Evolutionary conservation across 768 basidiomycete species (phyloP).

Genomic region (Termitomyces sp.): DNA sequence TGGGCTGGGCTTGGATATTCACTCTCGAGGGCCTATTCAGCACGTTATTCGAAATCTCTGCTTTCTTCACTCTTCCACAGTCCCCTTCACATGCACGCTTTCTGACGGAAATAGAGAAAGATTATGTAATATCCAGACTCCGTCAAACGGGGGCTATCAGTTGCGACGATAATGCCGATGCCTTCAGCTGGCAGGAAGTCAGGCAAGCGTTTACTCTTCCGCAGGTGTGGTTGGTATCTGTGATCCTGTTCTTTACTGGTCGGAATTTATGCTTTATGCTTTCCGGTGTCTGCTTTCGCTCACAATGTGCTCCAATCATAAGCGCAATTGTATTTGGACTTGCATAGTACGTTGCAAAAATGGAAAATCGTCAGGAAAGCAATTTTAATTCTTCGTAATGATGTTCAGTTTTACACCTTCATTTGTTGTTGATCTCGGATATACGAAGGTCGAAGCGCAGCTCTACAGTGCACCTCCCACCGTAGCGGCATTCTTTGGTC

Average conservation of each 20-base stretch:
- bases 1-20: constrained; percentile 8
- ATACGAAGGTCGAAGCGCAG: constrained; percentile 46
- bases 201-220: constrained; percentile 39
- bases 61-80: constrained; percentile 44
- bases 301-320: constrained; percentile 7
- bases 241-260: constrained; percentile 51
- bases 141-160: constrained; percentile 34
- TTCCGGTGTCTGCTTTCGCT: background rate
- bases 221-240: constrained; percentile 47
- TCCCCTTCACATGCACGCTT: constrained; percentile 41
- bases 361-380: background rate
- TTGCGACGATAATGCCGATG: constrained; percentile 29
- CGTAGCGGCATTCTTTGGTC: constrained; percentile 41
- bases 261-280: constrained; percentile 5
- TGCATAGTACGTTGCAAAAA: constrained; percentile 33
- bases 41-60: constrained; percentile 43
- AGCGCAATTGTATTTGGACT: constrained; percentile 41
- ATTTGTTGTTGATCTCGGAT: constrained; percentile 63
- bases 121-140: constrained; percentile 35
- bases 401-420: constrained; percentile 62
- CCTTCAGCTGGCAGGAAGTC: constrained; percentile 58
- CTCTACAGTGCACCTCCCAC: constrained; percentile 62
- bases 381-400: background rate
- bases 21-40: constrained; percentile 59
- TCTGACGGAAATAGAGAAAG: constrained; percentile 43